Evolutionary conservation across 2,329 filamentous ascomycete genomes (phyloP).

Genomic region (Phyllosticta capitalensis): DNA sequence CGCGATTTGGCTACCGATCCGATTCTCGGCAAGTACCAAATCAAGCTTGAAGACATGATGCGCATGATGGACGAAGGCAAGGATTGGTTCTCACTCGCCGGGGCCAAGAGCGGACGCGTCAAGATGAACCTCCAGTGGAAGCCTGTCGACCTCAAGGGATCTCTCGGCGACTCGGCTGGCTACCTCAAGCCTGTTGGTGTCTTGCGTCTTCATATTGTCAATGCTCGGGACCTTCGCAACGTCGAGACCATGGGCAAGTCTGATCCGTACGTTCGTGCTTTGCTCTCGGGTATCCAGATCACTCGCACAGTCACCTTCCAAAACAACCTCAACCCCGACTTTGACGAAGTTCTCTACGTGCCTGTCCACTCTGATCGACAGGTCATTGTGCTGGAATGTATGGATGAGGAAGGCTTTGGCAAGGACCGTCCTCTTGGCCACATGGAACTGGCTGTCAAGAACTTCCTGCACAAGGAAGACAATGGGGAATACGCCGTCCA

Average conservation of each 20-base stretch:
- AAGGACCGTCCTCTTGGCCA: constrained; percentile 82
- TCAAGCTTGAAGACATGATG: constrained; percentile 88
- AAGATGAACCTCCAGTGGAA: constrained; percentile 95
- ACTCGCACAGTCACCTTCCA: constrained; percentile 89
- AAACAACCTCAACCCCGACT: constrained; percentile 91
- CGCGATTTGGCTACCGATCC: constrained; percentile 76
- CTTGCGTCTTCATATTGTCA: constrained; percentile 85
- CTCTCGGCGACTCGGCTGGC: constrained; percentile 67
- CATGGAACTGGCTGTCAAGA: constrained; percentile 64
- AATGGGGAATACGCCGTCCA: constrained; percentile 72
- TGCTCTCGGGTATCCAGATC: constrained; percentile 85
- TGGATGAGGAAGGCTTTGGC: constrained; percentile 90
- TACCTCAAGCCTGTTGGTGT: constrained; percentile 93
- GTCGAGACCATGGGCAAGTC: constrained; percentile 94
- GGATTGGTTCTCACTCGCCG: constrained; percentile 88
- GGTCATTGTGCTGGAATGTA: constrained; percentile 80
- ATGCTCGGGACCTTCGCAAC: constrained; percentile 75
- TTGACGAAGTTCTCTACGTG: constrained; percentile 91
- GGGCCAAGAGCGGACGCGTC: constrained; percentile 70
- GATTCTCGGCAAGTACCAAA: constrained; percentile 83
- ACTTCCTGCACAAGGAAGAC: constrained; percentile 71
- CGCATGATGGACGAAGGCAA: constrained; percentile 85
- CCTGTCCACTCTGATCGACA: constrained; percentile 80
- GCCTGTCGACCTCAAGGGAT: constrained; percentile 76
- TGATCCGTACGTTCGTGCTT: constrained; percentile 82